Evolutionary conservation across 2,329 filamentous ascomycete species (phyloP).

Genomic region (Claviceps quebecensis): DNA sequence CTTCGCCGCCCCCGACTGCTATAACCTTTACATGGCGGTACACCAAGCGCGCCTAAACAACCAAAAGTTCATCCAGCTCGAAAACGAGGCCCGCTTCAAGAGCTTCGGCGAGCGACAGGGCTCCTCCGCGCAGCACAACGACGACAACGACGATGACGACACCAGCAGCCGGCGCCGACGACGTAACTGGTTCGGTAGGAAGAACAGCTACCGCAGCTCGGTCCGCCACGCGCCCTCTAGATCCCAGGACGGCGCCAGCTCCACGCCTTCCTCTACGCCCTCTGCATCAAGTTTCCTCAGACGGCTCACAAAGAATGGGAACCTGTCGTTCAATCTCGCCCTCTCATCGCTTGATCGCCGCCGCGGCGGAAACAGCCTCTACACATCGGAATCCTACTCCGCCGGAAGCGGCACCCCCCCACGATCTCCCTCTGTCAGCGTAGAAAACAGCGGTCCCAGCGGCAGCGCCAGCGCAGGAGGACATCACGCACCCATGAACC

Average conservation of each 20-base stretch:
- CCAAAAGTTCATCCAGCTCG: slow-evolving; percentile 63
- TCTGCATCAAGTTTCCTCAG: slow-evolving; percentile 72
- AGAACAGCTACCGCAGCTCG: slow-evolving; percentile 51
- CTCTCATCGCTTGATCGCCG: slow-evolving; percentile 41
- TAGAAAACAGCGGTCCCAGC: slow-evolving; percentile 29
- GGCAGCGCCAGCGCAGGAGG: too few species aligned
- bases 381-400: slow-evolving; percentile 40
- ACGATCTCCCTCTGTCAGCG: slow-evolving; percentile 43
- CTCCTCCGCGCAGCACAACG: slow-evolving; percentile 11
- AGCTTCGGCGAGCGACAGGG: slow-evolving; percentile 48
- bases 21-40: slow-evolving; percentile 69
- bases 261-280: slow-evolving; percentile 41
- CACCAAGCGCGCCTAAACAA: slow-evolving; percentile 87
- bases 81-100: slow-evolving; percentile 55
- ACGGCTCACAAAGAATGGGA: slow-evolving; percentile 56
- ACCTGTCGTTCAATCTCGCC: slow-evolving; percentile 65
- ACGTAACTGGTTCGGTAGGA: slow-evolving; percentile 46
- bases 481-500: slow-evolving; percentile 40
- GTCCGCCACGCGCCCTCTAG: slow-evolving; percentile 44
- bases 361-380: slow-evolving; percentile 40
- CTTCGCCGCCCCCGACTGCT: slow-evolving; percentile 61
- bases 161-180: slow-evolving; percentile 22
- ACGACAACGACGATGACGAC: slow-evolving; percentile 12
- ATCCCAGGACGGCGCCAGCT: slow-evolving; percentile 63
- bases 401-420: slow-evolving; percentile 35